Conservation (phyloP, 768 basidiomycete species). For the Lepiota subincarnata region DNA sequence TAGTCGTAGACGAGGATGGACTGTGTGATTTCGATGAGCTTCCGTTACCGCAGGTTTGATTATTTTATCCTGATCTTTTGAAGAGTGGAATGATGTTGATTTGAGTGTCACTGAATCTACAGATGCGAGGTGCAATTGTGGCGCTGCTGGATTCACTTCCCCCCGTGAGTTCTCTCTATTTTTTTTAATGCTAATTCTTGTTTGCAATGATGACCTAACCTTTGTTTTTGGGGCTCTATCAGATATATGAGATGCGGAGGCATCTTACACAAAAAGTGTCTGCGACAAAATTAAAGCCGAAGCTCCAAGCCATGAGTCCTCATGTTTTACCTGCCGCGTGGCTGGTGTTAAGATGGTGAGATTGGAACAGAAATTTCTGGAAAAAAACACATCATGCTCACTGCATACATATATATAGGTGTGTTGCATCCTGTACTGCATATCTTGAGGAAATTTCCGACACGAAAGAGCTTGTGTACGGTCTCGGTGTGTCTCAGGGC, state of each 20-base stretch:
- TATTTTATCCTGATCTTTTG: background rate
- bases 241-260: slow-evolving; percentile 57
- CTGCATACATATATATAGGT: slow-evolving; percentile 34
- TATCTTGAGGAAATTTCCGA: slow-evolving; percentile 61
- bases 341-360: slow-evolving; percentile 60
- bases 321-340: slow-evolving; percentile 55
- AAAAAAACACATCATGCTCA: background rate
- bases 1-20: slow-evolving; percentile 27
- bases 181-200: background rate
- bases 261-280: slow-evolving; percentile 51
- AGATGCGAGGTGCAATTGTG: slow-evolving; percentile 47
- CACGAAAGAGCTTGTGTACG: slow-evolving; percentile 49
- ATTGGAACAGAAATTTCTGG: slow-evolving; percentile 1
- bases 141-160: slow-evolving; percentile 45
- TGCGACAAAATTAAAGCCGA: slow-evolving; percentile 49
- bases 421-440: slow-evolving; percentile 69
- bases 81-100: background rate
- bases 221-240: background rate
- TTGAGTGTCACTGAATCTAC: background rate
- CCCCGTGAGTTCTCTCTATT: slow-evolving; percentile 30
- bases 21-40: slow-evolving; percentile 53
- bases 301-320: slow-evolving; percentile 47
- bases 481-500: slow-evolving; percentile 37
- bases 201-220: background rate
- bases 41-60: slow-evolving; percentile 28